Conservation (phyloP, 495 filamentous ascomycete genomes). For the Penicillium taxi region DNA sequence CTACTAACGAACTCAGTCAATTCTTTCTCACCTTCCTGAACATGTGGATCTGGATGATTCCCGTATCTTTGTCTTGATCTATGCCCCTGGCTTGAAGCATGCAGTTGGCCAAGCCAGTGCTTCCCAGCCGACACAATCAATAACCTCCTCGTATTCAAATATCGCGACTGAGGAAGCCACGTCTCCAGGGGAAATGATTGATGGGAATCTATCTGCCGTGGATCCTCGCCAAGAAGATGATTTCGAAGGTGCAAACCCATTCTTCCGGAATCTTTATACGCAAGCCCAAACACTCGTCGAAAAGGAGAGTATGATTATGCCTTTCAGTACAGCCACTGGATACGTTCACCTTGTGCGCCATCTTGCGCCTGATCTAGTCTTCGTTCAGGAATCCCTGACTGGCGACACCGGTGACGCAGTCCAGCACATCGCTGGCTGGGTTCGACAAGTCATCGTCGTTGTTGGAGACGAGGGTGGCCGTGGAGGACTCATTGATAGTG, state of each 20-base stretch:
- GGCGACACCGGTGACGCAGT: constrained; percentile 64
- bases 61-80: constrained; percentile 80
- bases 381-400: constrained; percentile 70
- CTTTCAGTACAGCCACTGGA: constrained; percentile 70
- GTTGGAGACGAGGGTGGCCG: constrained; percentile 78
- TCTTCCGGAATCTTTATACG: constrained; percentile 67
- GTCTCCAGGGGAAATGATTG: constrained; percentile 56
- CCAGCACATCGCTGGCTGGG: constrained; percentile 71
- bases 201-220: constrained; percentile 43
- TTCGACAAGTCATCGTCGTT: constrained; percentile 74
- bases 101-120: constrained; percentile 32
- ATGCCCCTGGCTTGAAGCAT: constrained; percentile 71
- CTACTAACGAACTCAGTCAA: constrained; percentile 53
- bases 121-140: constrained; percentile 48
- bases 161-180: constrained; percentile 68
- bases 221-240: constrained; percentile 36
- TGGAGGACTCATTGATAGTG: constrained; percentile 82
- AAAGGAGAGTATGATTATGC: constrained; percentile 76
- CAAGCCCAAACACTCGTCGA: constrained; percentile 71
- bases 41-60: constrained; percentile 58
- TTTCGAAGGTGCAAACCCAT: constrained; percentile 35
- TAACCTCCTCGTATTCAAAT: constrained; percentile 82
- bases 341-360: constrained; percentile 79
- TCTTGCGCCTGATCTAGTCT: constrained; percentile 72
- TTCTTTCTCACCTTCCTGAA: constrained; percentile 78